phyloP scores from a whole-genome alignment of 2,329 filamentous ascomycete species.

The Beauveria medogensis region DNA sequence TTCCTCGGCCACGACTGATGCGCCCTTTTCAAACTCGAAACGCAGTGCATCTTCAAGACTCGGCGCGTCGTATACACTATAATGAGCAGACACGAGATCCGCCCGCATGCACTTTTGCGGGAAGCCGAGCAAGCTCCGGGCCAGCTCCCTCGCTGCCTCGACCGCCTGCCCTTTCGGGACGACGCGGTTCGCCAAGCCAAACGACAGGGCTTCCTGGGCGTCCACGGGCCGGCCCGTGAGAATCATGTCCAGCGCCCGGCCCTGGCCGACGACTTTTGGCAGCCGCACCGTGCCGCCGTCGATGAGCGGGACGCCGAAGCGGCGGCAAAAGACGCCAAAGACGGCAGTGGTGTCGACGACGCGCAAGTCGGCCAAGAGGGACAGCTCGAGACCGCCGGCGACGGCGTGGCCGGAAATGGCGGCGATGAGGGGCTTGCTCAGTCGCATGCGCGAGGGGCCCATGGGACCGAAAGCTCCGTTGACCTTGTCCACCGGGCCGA shows the following conservation, averaged over 20 bases:
- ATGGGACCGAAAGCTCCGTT: constrained; percentile 34
- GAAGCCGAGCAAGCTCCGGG: constrained; percentile 37
- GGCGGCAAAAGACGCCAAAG: constrained; percentile 48
- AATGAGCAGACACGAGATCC: constrained; percentile 40
- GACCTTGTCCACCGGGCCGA: constrained; percentile 12
- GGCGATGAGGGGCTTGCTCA: constrained; percentile 43
- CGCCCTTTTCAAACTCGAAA: constrained; percentile 37
- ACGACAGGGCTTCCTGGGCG: constrained; percentile 40
- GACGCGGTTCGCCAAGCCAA: constrained; percentile 45
- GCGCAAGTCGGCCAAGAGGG: constrained; percentile 44
- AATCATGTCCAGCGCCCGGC: constrained; percentile 48
- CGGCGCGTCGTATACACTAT: constrained; percentile 38
- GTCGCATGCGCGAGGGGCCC: constrained; percentile 41
- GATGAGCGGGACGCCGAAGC: constrained; percentile 27
- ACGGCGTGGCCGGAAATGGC: constrained; percentile 46
- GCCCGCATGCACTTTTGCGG: constrained; percentile 44
- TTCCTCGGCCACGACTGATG: constrained; percentile 33
- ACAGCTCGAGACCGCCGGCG: constrained; percentile 44
- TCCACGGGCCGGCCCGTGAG: constrained; percentile 42
- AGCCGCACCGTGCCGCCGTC: constrained; percentile 44
- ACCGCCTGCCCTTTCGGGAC: constrained; percentile 41
- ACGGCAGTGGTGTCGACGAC: constrained; percentile 44
- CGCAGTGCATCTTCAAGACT: constrained; percentile 42
- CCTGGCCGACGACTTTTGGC: constrained; percentile 42
- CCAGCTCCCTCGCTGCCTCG: constrained; percentile 40